phyloP scores from a whole-genome alignment of 1,284 basidiomycete species.

The Apiotrichum laibachii region DNA sequence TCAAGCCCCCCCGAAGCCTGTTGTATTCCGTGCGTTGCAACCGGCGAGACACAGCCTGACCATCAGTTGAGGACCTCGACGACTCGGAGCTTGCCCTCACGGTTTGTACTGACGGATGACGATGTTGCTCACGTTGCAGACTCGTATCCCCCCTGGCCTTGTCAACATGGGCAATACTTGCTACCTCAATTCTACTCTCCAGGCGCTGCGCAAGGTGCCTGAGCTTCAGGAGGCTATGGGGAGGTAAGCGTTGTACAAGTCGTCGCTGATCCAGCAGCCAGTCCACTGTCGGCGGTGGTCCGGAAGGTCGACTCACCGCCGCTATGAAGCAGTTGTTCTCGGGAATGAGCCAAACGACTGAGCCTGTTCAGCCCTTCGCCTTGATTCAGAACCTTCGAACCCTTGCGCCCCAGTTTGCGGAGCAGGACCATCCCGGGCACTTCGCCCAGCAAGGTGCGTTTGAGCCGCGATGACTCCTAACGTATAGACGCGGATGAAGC shows the following conservation, averaged over 20 bases:
- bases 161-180: constrained; percentile 47
- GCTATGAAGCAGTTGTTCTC: constrained; percentile 72
- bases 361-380: constrained; percentile 68
- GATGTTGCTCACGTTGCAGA: constrained; percentile 44
- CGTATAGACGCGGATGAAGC: constrained; percentile 88
- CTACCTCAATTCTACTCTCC: constrained; percentile 94
- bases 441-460: constrained; percentile 82
- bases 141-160: constrained; percentile 55
- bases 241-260: constrained; percentile 52
- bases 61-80: constrained; percentile 69
- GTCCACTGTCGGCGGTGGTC: constrained; percentile 30
- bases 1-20: constrained; percentile 71
- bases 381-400: constrained; percentile 72
- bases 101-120: constrained; percentile 53
- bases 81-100: constrained; percentile 75
- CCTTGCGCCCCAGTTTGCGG: constrained; percentile 88
- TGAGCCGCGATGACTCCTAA: not conserved
- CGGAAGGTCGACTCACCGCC: constrained; percentile 52
- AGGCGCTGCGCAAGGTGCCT: constrained; percentile 85
- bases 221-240: constrained; percentile 72
- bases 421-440: constrained; percentile 60
- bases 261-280: constrained; percentile 6
- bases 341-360: constrained; percentile 71
- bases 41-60: constrained; percentile 30
- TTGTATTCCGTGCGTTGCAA: constrained; percentile 64